Evolutionary conservation across 805 yeast genomes (phyloP), one percentile per base, ranked within the genome.

Genomic region (Wickerhamiella sorbophila): DNA sequence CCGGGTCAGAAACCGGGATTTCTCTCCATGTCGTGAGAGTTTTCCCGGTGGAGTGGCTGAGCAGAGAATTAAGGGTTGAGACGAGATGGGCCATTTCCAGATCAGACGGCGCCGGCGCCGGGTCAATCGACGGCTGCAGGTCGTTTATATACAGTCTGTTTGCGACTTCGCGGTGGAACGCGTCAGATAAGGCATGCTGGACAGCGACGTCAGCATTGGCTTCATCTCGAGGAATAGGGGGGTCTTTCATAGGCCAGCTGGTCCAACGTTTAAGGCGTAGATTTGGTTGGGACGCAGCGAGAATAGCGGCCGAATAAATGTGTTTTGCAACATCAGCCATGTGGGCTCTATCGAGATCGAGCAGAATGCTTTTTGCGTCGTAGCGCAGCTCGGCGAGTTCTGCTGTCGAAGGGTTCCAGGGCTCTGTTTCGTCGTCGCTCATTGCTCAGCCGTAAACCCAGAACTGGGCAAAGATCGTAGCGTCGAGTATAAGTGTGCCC

Each of bases 401-500:
- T 18, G 18, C 15, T 18, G 14, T 9, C 6, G 14, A 14, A 24
- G 10, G 6, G 29, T 12, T 24, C 6, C 29, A 8, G 12, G 12
- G 29, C 12, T 24, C 29, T 24, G 29, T 6, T 24, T 24, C 29
- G 10, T 24, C 29, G 29, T 20, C 40, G n/a, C 19, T 27, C 15
- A 24, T 24, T 24, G 10, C 12, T 24, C 29, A 24, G 29, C 12
- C 29, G 29, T 87, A 88, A 24, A 77, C 51, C 69, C 85, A 86
- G 62, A 87, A 87, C 62, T 87, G 97, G 33, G 74, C 58, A 52
- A 88, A 86, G 18, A 87, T 88, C 34, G 80, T 69, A 48, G 84
- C 78, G 61, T 88, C 98, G 62, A 87, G 69, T 3, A 70, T 64
- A 48, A 88, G 67, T 3, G 98, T 87, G 15, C 97, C 97, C 36